Base-by-base conservation (phyloP, 352 stramenopile genomes). In the Globisporangium acanthophoron region DNA sequence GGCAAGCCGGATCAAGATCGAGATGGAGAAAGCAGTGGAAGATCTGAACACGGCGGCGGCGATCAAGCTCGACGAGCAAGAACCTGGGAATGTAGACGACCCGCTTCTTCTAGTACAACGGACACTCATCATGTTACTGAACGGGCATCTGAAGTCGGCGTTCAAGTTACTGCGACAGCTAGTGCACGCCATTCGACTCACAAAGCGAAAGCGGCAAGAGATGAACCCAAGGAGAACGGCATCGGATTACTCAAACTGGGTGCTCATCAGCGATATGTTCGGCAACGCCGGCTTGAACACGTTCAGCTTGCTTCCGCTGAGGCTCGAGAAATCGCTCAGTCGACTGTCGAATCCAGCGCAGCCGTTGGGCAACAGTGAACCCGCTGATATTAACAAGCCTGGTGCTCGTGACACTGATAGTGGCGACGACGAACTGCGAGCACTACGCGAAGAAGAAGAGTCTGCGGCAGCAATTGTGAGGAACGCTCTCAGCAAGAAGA, bases 101-200 rank as follows among this genome's bases (percentile, higher is more conserved):
- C 65, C 69, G 1, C 43, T 84, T 7, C 59, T 86, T 6, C 61
- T 85, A 9, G 53, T 68, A 4, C 77, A 88, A 50, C 54, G 73
- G 20, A 71, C 73, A 0, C 27, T 84, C 18, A 78, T 84, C 43
- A 72, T 86, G 76, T 47, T 88, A 20, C 50, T 85, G 9, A 80
- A 86, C 44, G 73, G 78, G 0, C 73, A 84, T 24, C 60, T 85
- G 4, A 76, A 79, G 37, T 69, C 73, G 4, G 73, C 78, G 2
- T 65, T 78, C 58, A 85, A 85, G 48, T 59, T 80, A 9, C 41
- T 83, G 12, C 71, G 65, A 1, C 69, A 77, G 52, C 62, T 83
- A 3, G 67, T 68, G 21, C 70, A 45, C 0, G 18, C 41, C 9
- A 33, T 56, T 59, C 44, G 58, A 31, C 33, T 44, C 24, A 51